Conservation (phyloP, 2,329 filamentous ascomycete genomes). For the Aspergillus hortae region DNA sequence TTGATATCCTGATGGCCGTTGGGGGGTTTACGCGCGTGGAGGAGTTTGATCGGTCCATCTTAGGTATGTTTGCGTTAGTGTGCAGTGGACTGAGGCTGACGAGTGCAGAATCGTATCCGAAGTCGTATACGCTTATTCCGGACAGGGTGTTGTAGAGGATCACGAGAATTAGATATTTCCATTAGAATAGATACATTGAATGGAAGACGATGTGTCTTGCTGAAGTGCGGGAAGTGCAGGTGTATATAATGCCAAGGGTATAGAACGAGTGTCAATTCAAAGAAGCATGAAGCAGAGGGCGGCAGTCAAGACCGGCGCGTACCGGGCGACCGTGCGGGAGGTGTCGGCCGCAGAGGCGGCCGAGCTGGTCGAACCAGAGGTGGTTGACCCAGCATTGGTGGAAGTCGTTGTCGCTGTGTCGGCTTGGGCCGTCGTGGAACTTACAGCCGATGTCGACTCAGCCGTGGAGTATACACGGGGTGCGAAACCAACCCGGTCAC, state of each 20-base stretch:
- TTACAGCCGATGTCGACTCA: constrained; percentile 6
- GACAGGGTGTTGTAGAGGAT: constrained; percentile 25
- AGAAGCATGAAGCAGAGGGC: neutral
- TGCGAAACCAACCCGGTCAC: constrained; percentile 38
- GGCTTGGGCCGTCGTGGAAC: constrained; percentile 11
- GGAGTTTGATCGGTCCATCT: constrained; percentile 47
- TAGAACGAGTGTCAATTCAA: neutral
- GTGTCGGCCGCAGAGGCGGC: no score
- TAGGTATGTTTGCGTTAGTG: constrained; percentile 21
- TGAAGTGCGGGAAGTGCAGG: neutral
- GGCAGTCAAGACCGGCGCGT: neutral
- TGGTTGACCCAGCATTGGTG: no score
- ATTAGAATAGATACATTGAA: constrained; percentile 2
- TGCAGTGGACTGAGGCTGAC: neutral
- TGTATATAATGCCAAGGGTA: neutral
- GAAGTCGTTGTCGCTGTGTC: neutral
- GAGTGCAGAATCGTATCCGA: constrained; percentile 41
- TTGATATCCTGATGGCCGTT: constrained; percentile 61
- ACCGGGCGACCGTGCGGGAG: no score
- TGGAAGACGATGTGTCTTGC: neutral
- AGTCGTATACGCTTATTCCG: constrained; percentile 37
- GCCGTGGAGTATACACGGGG: constrained; percentile 13
- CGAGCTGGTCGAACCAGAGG: no score
- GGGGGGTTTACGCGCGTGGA: constrained; percentile 52
- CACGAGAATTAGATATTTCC: constrained; percentile 2